Percentiles rank a stretch among this genome's conserved stretches.
Evolutionary conservation across 306 rosid species (phyloP).

Genomic region (Rosa lucieae): DNA sequence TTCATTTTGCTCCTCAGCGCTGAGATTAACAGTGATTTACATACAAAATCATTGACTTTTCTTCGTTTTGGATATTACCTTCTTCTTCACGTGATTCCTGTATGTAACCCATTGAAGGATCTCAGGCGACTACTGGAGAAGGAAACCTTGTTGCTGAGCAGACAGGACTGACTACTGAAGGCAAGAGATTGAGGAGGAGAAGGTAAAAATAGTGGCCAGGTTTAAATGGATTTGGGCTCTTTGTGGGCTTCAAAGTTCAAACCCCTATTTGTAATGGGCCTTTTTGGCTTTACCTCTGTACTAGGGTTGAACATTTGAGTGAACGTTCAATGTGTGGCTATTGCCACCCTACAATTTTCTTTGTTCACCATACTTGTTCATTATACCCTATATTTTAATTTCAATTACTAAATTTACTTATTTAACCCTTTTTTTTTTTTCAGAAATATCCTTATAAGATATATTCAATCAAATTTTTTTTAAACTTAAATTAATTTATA

Average conservation of each 20-base stretch:
- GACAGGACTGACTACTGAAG: background rate
- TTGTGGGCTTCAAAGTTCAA: background rate
- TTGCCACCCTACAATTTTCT: no score
- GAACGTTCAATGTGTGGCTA: no score
- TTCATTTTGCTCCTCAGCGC: conserved; percentile 97
- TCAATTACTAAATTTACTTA: no score
- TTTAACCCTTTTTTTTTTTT: no score
- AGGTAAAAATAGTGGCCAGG: background rate
- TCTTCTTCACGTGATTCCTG: conserved; percentile 92
- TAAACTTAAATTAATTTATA: no score
- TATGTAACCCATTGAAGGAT: conserved; percentile 58
- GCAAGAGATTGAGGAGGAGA: background rate
- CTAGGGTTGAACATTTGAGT: no score
- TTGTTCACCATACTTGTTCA: no score
- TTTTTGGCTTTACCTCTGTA: no score
- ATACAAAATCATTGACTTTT: background rate
- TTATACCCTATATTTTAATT: no score
- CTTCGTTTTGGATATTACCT: conserved; percentile 42
- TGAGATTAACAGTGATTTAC: conserved; percentile 14
- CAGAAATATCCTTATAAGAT: no score
- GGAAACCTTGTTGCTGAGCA: background rate
- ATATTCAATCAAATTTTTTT: no score
- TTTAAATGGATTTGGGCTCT: background rate
- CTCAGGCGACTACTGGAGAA: background rate
- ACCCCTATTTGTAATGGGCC: no score